These are phyloP conservation scores for Coemansia erecta DNA, from an alignment of 192 early-diverging fungal species.

Conservation along the genomic window DNA sequence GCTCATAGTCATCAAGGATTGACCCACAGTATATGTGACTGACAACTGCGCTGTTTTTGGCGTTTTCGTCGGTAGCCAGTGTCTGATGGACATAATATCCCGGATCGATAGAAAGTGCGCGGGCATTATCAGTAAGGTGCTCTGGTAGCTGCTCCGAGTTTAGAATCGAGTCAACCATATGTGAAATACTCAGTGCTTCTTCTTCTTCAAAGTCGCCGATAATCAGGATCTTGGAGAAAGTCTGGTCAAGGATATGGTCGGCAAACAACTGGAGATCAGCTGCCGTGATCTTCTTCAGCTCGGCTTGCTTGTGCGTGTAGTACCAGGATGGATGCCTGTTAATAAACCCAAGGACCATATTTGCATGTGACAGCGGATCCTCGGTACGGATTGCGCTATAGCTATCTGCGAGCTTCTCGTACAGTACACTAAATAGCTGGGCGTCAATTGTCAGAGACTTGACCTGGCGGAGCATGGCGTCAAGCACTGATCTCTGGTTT, in stretches of 20 bases:
- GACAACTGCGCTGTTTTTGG: constrained; percentile 78
- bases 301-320: constrained; percentile 63
- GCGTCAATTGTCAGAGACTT: not conserved
- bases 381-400: constrained; percentile 61
- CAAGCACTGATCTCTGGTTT: constrained; percentile 66
- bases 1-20: constrained; percentile 54
- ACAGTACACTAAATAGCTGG: not conserved
- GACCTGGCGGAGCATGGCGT: constrained; percentile 58
- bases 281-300: constrained; percentile 67
- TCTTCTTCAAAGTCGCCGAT: constrained; percentile 72
- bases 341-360: not conserved
- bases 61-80: constrained; percentile 59
- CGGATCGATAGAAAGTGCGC: constrained; percentile 16
- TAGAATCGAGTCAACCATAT: constrained; percentile 56
- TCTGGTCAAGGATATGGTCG: constrained; percentile 61
- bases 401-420: not conserved
- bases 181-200: constrained; percentile 59
- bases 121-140: not conserved
- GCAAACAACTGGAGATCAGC: constrained; percentile 69
- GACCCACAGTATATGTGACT: constrained; percentile 76
- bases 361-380: constrained; percentile 34
- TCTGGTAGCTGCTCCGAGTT: constrained; percentile 54
- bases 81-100: constrained; percentile 20
- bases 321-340: constrained; percentile 18
- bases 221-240: constrained; percentile 73